Base-by-base conservation (phyloP, 768 basidiomycete genomes). In the Pleurotus citrinopileatus region DNA sequence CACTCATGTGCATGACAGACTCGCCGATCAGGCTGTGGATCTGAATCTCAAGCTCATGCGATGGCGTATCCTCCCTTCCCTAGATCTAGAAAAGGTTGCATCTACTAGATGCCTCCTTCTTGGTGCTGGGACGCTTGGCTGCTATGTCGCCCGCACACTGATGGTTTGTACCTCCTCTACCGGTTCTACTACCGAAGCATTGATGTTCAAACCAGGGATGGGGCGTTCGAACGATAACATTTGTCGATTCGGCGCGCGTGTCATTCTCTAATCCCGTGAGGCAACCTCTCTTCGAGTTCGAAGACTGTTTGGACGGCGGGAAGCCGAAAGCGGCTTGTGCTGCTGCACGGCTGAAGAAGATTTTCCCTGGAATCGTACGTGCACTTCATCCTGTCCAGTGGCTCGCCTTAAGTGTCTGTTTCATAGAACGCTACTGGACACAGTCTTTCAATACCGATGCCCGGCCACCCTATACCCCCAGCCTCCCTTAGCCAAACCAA, bases 251-350 rank as follows among this genome's bases (percentile, higher is more conserved):
- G 13, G 84, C 86, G 0, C 83, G 79, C 38, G 95, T 98, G 9
- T 95, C 94, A 0, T 98, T 95, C 70, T 98, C 94, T 19, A 98
- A 99, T 68, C 97, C 97, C 2, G 97, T 98, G 44, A 82, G 97
- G 29, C 97, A 99, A 66, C 97, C 97, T 2, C 74, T 99, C 5
- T 99, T 98, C 63, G 90, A 94, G 60, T 98, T 98, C 60, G 86
- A 87, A 53, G 97, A 99, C 64, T 97, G 94, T 58, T 70, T 98
- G 26, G 73, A 90, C 36, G 96, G 97, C 0, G 97, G 96, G 0
- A 94, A 90, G 66, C 89, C 90, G 19, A 99, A 99, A 68, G 95
- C 97, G 0, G 85, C 85, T 55, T 89, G 90, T 57, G 97, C 97
- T 0, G 95, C 96, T 0, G 89, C 82, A 15, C 74, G 81, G 25